A percentile compares a stretch with the other conserved stretches of the same genome.
Evolutionary conservation across 768 basidiomycete genomes (phyloP).

Genomic region (Cystobasidium ongulense): DNA sequence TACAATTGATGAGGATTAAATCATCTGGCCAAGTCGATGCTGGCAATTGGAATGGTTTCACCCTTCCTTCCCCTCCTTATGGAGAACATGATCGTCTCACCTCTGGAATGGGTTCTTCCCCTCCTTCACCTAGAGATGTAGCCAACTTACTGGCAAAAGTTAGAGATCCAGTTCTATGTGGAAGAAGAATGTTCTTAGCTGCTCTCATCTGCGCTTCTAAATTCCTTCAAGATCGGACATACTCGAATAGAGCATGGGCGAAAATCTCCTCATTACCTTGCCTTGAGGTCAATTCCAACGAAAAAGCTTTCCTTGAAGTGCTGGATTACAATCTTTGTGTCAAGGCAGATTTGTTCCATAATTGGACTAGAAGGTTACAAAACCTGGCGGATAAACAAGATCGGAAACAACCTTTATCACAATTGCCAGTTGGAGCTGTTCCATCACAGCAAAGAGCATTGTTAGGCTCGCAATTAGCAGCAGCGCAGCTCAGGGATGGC

Average conservation of each 20-base stretch:
- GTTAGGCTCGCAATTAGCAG: background rate
- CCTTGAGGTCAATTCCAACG: conserved; percentile 76
- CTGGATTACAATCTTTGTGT: conserved; percentile 53
- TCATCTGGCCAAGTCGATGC: background rate
- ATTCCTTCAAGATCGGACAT: conserved; percentile 85
- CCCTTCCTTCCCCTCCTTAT: conserved; percentile 12
- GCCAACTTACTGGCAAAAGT: conserved; percentile 14
- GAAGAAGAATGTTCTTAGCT: conserved; percentile 78
- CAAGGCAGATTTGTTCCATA: conserved; percentile 35
- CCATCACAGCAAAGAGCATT: background rate
- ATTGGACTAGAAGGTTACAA: conserved; percentile 32
- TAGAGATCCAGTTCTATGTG: conserved; percentile 57
- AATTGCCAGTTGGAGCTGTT: background rate
- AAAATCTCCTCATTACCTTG: conserved; percentile 82
- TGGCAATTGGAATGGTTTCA: background rate
- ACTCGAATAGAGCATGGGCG: conserved; percentile 81
- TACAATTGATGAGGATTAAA: conserved; percentile 44
- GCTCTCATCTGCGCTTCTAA: conserved; percentile 82
- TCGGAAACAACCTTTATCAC: background rate
- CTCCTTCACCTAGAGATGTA: background rate
- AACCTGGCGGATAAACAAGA: conserved; percentile 25
- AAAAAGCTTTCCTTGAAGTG: conserved; percentile 75
- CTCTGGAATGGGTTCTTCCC: background rate
- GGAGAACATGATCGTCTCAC: background rate
- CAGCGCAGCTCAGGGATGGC: background rate